Evolutionary conservation across 1,139 yeast genomes (phyloP), one percentile per base, ranked within the genome.

Genomic region (Petasospora fabianii): DNA sequence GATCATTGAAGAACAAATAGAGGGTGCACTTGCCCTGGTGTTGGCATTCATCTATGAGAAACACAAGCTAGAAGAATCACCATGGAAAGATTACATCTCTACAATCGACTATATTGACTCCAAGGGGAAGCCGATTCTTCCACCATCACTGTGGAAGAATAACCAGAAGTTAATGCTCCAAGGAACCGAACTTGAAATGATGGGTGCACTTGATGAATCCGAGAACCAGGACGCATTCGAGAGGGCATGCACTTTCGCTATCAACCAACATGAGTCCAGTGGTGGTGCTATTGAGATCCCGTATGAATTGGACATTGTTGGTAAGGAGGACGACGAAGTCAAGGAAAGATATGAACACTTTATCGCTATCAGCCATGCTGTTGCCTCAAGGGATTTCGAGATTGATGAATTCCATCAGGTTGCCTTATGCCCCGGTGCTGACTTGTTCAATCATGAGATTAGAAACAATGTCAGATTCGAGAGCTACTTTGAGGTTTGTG

Each of bases 341-440:
- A 30, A 50, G 32, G 20, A 42, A 42, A 18, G 62, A 62, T 61
- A 72, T 39, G 47, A 59, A 8, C 50, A 51, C 12, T 82, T 80
- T 56, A 81, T 80, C 2, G 70, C 72, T 11, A 62, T 66, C 14
- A 71, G 76, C 4, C 76, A 71, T 54, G 71, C 80, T 1, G 79
- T 86, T 12, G 77, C 88, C 0, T 79, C 95, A 1, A 69, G 96
- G 43, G 88, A 90, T 1, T 87, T 88, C 57, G 80, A 80, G 39
- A 78, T 90, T 15, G 97, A 90, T 58, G 71, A 69, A 34, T 87
- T 64, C 57, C 85, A 82, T 51, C 84, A 80, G 20, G 70, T 83
- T 29, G 85, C 84, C 0, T 64, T 90, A 44, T 96, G 88, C 22
- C 96, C 97, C 0, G 90, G 90, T 13, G 97, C 96, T 0, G 96